Evolutionary conservation across 1,139 yeast species (phyloP), one percentile per base, ranked within the genome.

Genomic region (Scheffersomyces segobiensis): DNA sequence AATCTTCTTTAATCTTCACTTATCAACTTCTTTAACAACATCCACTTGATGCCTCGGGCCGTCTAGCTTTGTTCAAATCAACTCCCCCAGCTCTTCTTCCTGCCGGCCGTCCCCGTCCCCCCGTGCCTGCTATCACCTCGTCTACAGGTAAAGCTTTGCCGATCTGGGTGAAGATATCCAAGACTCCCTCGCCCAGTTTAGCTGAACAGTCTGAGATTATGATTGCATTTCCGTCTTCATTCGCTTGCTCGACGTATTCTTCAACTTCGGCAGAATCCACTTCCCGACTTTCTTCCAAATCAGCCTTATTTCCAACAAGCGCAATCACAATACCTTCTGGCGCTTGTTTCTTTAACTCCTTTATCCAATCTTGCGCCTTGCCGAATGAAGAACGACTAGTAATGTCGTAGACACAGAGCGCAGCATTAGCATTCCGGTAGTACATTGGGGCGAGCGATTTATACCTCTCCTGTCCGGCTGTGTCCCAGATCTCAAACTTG

Each of bases 361-460:
- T 90, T 57, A 95, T 92, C 99, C 99, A 96, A 55, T 92, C 89
- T 71, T 93, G 93, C 1, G 99, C 99, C 69, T 95, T 88, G 54
- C 83, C 86, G 65, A 95, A 83, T 5, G 98, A 93, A 2, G 92
- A 80, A 82, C 63, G 60, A 47, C 67, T 66, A 48, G 71, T 87
- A 78, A 74, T 62, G 51, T 67, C 70, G 54, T 65, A 65, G 39
- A 65, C 68, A 48, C 69, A 65, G 46, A 67, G 60, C 0, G 84
- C 84, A n/a, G 75, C 75, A 56, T 72, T 74, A 51, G 83, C 80
- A 61, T 79, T 78, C 46, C 85, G 64, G 64, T 81, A 81, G 66
- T 81, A 81, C 85, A 81, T 81, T 5, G 85, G 85, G 0, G 84
- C 80, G 50, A 81, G 70, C 12, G 82, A 77, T 59, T 78, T 71